These are phyloP conservation scores for Sphenostylis stenocarpa DNA, from an alignment of 306 rosid genomes.

Conservation along the genomic window DNA sequence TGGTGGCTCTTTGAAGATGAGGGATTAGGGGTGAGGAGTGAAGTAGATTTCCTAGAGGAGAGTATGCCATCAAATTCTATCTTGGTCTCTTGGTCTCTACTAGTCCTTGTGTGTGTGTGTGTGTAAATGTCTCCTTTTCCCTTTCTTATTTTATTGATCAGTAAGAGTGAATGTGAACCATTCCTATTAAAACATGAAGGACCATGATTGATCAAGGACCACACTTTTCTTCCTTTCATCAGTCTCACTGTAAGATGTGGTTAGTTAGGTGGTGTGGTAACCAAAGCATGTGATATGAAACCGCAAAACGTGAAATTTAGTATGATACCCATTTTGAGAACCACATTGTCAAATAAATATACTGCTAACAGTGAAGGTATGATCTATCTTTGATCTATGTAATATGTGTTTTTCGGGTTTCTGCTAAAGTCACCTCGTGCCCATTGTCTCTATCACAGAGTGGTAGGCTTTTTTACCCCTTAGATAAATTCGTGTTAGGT, in stretches of 20 bases:
- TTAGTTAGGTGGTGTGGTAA: slow-evolving; percentile 17
- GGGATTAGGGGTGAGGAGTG: slow-evolving; percentile 75
- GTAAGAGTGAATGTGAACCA: not conserved
- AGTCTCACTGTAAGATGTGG: slow-evolving; percentile 17
- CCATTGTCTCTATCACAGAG: not conserved
- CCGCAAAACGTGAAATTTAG: not conserved
- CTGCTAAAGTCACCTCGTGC: not conserved
- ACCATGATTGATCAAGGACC: slow-evolving; percentile 37
- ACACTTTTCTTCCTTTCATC: slow-evolving; percentile 31
- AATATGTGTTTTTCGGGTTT: too few relatives aligned
- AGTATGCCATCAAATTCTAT: slow-evolving; percentile 44
- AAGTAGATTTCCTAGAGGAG: slow-evolving; percentile 50
- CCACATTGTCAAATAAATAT: slow-evolving; percentile 15
- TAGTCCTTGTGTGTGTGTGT: not conserved
- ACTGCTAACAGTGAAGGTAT: not conserved
- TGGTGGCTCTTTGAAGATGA: slow-evolving; percentile 76
- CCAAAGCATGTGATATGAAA: slow-evolving; percentile 30
- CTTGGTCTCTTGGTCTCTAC: slow-evolving; percentile 45
- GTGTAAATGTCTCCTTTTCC: not conserved
- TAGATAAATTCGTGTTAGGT: too few relatives aligned
- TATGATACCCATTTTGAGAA: not conserved
- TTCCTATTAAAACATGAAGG: slow-evolving; percentile 9
- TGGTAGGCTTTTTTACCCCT: too few relatives aligned
- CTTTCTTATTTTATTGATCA: not conserved
- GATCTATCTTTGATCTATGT: not conserved